Evolutionary conservation across 768 basidiomycete species (phyloP).

Genomic region (Boletus sp.): DNA sequence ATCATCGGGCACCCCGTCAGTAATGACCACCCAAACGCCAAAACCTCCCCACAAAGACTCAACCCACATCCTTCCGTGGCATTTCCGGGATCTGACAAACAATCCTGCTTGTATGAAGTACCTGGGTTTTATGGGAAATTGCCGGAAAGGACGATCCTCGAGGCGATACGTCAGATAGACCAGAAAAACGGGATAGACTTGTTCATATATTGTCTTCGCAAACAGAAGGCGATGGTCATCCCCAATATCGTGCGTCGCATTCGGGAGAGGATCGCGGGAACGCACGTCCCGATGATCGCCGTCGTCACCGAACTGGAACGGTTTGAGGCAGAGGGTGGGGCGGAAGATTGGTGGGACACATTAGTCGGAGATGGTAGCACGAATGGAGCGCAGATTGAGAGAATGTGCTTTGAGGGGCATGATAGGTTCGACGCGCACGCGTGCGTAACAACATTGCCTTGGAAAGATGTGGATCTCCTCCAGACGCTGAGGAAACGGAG

Average conservation of each 20-base stretch:
- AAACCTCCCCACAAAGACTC: background rate
- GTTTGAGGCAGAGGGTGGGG: constrained; percentile 13
- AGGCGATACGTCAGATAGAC: constrained; percentile 18
- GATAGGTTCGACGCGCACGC: constrained; percentile 34
- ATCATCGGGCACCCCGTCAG: constrained; percentile 21
- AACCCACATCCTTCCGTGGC: background rate
- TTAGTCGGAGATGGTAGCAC: background rate
- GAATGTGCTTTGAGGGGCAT: constrained; percentile 17
- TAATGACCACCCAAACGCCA: constrained; percentile 12
- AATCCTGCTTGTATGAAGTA: constrained; percentile 22
- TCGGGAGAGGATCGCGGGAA: background rate
- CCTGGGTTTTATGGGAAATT: constrained; percentile 17
- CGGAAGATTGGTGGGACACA: constrained; percentile 34
- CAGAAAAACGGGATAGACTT: constrained; percentile 17
- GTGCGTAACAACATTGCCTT: constrained; percentile 37
- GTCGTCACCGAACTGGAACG: constrained; percentile 29
- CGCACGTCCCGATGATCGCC: constrained; percentile 19
- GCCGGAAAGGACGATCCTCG: constrained; percentile 9
- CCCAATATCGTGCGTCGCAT: constrained; percentile 9
- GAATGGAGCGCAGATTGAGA: constrained; percentile 33
- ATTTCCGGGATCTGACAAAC: background rate
- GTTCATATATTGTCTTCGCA: constrained; percentile 27
- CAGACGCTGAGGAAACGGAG: constrained; percentile 18
- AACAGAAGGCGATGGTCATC: constrained; percentile 15
- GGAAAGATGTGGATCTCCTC: constrained; percentile 10